phyloP scores from a whole-genome alignment of 2,329 filamentous ascomycete species.

The Calonectria pauciramosa region DNA sequence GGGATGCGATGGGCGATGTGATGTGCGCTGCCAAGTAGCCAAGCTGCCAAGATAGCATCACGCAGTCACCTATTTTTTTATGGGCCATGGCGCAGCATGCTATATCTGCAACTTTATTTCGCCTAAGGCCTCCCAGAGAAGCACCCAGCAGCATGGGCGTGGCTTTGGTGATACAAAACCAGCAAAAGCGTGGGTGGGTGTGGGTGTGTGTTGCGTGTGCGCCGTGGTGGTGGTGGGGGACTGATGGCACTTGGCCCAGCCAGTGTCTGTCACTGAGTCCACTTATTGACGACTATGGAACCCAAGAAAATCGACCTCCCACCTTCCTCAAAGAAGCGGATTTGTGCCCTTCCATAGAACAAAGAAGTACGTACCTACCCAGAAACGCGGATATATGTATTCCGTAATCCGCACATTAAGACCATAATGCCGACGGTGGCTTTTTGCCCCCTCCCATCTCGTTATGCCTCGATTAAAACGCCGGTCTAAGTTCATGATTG shows the following conservation, averaged over 20 bases:
- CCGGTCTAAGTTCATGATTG: not conserved
- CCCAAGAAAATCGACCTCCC: not conserved
- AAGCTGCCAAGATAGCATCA: not conserved
- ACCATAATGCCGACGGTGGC: not conserved
- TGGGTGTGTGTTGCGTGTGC: not conserved
- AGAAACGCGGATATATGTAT: not conserved
- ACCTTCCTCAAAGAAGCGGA: not conserved
- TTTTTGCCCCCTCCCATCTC: not conserved
- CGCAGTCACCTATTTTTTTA: not conserved
- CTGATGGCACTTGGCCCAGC: not conserved
- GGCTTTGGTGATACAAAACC: not conserved
- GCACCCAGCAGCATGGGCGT: not conserved
- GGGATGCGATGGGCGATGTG: not conserved
- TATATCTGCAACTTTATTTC: constrained; percentile 7
- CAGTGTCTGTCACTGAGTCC: not conserved
- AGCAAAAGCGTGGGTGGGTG: not conserved
- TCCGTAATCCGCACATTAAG: not conserved
- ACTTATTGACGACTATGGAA: not conserved
- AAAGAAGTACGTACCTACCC: not conserved
- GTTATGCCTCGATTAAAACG: not conserved
- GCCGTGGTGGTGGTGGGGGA: not conserved
- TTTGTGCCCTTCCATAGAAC: not conserved
- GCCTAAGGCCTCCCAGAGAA: not conserved
- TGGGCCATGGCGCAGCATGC: constrained; percentile 7
- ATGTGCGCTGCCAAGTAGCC: not conserved